phyloP scores from a whole-genome alignment of 352 stramenopile genomes.

The Phytophthora cajani region DNA sequence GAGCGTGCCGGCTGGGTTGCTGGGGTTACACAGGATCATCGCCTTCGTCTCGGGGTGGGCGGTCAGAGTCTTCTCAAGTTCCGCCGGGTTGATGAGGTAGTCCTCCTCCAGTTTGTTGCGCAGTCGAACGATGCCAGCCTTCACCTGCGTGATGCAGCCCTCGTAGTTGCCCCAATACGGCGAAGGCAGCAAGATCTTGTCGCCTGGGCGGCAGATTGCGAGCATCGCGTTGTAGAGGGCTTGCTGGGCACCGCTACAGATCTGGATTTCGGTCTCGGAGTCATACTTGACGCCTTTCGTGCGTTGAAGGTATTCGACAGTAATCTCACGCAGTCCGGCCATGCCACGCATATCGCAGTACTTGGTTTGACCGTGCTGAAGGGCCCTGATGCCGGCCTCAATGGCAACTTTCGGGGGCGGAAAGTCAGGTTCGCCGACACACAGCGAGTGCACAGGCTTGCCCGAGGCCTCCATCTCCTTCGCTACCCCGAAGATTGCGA shows the following conservation, averaged over 20 bases:
- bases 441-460: slow-evolving; percentile 91
- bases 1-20: slow-evolving; percentile 93
- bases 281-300: slow-evolving; percentile 91
- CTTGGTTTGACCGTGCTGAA: slow-evolving; percentile 83
- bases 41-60: slow-evolving; percentile 75
- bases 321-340: slow-evolving; percentile 82
- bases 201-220: slow-evolving; percentile 87
- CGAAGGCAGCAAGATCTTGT: slow-evolving; percentile 96
- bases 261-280: slow-evolving; percentile 91
- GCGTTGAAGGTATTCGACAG: slow-evolving; percentile 85
- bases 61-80: slow-evolving; percentile 77
- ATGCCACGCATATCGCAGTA: slow-evolving; percentile 96
- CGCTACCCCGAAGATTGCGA: slow-evolving; percentile 93
- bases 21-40: slow-evolving; percentile 97
- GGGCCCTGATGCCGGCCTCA: slow-evolving; percentile 76
- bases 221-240: slow-evolving; percentile 93
- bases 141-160: slow-evolving; percentile 92
- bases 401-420: slow-evolving; percentile 87
- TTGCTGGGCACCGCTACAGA: slow-evolving; percentile 96
- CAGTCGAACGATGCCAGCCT: slow-evolving; percentile 88
- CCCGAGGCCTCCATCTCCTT: slow-evolving; percentile 95
- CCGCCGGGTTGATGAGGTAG: slow-evolving; percentile 90
- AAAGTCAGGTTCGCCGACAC: slow-evolving; percentile 97
- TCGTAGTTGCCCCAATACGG: slow-evolving; percentile 98
- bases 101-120: slow-evolving; percentile 89